A percentile compares a stretch with the other conserved stretches of the same genome.
phyloP scores from a whole-genome alignment of 306 rosid genomes.

The Notholithocarpus densiflorus region DNA sequence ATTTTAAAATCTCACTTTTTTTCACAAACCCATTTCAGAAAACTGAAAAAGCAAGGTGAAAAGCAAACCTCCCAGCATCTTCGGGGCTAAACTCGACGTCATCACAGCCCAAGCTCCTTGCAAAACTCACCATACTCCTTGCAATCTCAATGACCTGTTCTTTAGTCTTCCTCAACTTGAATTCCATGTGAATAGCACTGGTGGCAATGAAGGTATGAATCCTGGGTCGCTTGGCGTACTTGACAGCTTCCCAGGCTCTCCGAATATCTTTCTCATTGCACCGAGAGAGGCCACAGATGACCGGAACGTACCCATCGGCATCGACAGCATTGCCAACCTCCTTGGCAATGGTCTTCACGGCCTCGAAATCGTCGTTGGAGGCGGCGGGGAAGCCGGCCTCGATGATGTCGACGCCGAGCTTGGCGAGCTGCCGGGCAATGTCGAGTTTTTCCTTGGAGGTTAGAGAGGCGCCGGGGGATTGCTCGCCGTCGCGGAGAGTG shows the following conservation, averaged over 20 bases:
- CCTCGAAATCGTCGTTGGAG: conserved; percentile 79
- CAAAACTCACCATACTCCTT: conserved; percentile 66
- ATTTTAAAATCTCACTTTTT: no score
- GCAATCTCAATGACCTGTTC: conserved; percentile 73
- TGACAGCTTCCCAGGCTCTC: conserved; percentile 92
- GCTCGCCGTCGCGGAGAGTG: conserved; percentile 99
- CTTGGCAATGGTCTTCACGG: conserved; percentile 62
- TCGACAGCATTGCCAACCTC: conserved; percentile 81
- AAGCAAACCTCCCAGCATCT: conserved; percentile 86
- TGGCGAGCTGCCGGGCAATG: conserved; percentile 79
- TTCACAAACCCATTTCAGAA: no score
- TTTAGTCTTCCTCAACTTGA: conserved; percentile 69
- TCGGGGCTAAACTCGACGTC: conserved; percentile 97
- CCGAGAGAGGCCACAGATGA: conserved; percentile 81
- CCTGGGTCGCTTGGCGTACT: conserved; percentile 74
- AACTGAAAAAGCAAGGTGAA: no score
- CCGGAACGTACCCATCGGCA: conserved; percentile 70
- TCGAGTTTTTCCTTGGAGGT: conserved; percentile 85
- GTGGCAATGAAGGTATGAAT: conserved; percentile 92
- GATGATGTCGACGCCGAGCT: conserved; percentile 88
- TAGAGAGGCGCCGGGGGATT: conserved; percentile 96
- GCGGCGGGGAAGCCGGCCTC: conserved; percentile 96
- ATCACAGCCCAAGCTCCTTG: conserved; percentile 78
- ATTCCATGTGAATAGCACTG: conserved; percentile 81
- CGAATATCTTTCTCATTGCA: conserved; percentile 79